Evolutionary conservation across 2,329 filamentous ascomycete species (phyloP).

Genomic region (Ascochyta pisi): DNA sequence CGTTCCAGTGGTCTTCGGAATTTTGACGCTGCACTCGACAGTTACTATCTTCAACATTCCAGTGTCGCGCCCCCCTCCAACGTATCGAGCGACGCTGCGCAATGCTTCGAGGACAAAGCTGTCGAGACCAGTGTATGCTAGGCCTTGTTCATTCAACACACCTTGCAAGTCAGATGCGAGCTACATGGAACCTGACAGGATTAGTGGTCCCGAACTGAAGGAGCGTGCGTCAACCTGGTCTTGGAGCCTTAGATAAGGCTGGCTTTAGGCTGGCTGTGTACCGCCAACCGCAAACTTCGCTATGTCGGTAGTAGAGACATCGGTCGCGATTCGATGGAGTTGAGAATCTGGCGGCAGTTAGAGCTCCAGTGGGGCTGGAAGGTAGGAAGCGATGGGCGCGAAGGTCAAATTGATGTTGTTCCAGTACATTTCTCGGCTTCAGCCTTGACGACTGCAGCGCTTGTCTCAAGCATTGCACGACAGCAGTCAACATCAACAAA

Average conservation of each 20-base stretch:
- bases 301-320: not conserved
- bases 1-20: too few relatives aligned
- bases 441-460: not conserved
- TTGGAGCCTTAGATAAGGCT: not conserved
- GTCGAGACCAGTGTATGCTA: too few relatives aligned
- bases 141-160: too few relatives aligned
- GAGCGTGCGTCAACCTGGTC: not conserved
- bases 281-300: conserved; percentile 3
- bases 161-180: too few relatives aligned
- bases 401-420: not conserved
- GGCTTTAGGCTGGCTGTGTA: not conserved
- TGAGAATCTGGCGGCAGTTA: not conserved
- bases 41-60: too few relatives aligned
- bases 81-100: too few relatives aligned
- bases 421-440: not conserved
- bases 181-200: too few relatives aligned
- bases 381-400: not conserved
- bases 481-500: not conserved
- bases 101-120: too few relatives aligned
- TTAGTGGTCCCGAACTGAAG: too few relatives aligned
- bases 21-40: too few relatives aligned
- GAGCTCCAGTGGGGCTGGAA: not conserved
- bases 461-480: conserved; percentile 2
- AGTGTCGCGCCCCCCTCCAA: too few relatives aligned
- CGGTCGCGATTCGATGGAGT: not conserved